A percentile compares a stretch with the other conserved stretches of the same genome.
phyloP scores from a whole-genome alignment of 306 rosid species.

The Malus fusca region DNA sequence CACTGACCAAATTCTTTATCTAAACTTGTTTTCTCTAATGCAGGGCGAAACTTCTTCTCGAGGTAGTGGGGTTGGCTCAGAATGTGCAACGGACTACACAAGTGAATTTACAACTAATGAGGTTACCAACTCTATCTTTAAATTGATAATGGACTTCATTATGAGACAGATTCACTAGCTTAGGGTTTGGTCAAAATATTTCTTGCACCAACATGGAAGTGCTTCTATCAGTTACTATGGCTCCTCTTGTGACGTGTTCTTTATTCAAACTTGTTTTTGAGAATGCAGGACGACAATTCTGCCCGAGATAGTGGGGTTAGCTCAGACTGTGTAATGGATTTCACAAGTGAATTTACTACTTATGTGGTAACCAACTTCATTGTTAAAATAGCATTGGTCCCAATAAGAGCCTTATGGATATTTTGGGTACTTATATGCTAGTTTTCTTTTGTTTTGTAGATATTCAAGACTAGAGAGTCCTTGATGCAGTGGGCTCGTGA shows the following conservation, averaged over 20 bases:
- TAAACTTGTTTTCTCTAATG: constrained; percentile 1
- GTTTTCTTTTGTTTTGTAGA: constrained; percentile 4
- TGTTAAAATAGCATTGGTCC: neutral
- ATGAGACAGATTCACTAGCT: neutral
- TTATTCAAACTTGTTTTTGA: neutral
- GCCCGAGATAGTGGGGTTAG: constrained; percentile 9
- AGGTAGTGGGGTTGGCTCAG: constrained; percentile 7
- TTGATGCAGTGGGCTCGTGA: constrained; percentile 18
- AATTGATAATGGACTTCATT: neutral
- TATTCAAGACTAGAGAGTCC: constrained; percentile 24
- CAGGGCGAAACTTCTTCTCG: constrained; percentile 17
- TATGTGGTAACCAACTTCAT: constrained; percentile 3
- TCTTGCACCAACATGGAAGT: neutral
- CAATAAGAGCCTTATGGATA: neutral
- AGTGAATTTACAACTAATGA: constrained; percentile 13
- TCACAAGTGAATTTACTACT: constrained; percentile 24
- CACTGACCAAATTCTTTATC: neutral
- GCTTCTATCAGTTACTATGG: neutral
- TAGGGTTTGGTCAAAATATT: neutral
- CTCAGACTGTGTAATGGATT: constrained; percentile 22
- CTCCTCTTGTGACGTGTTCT: neutral
- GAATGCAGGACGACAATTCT: constrained; percentile 13
- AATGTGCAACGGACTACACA: constrained; percentile 12
- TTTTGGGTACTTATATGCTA: neutral
- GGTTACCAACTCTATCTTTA: neutral